Percentiles rank a stretch among this genome's conserved stretches.
Evolutionary conservation across 2,329 filamentous ascomycete species (phyloP).

Genomic region (Fusarium subglutinans): DNA sequence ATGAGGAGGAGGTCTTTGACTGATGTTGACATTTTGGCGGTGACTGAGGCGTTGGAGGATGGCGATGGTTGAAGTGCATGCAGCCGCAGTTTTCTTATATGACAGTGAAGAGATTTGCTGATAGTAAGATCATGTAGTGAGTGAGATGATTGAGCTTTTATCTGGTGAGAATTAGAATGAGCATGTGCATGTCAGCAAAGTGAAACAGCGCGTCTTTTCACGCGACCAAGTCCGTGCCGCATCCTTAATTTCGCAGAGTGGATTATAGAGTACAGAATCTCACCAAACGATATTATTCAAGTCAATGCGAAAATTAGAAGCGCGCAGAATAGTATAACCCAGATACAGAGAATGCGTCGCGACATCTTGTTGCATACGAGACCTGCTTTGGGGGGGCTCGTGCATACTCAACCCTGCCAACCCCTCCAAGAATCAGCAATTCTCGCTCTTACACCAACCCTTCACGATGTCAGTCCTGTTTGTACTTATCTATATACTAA

Average conservation of each 20-base stretch:
- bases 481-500: not conserved
- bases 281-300: too few species aligned
- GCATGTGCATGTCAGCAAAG: not conserved
- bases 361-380: not conserved
- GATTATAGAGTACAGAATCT: not conserved
- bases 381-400: not conserved
- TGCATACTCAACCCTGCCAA: not conserved
- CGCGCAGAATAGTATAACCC: not conserved
- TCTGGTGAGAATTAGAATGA: not conserved
- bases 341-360: not conserved
- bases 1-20: not conserved
- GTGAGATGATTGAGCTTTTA: not conserved
- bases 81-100: accelerated
- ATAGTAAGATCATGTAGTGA: too few species aligned
- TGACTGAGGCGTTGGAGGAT: not conserved
- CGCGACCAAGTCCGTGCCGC: not conserved
- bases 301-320: not conserved
- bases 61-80: too few species aligned
- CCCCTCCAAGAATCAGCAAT: not conserved
- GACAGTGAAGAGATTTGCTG: not conserved
- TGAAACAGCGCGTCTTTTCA: not conserved
- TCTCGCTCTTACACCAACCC: not conserved
- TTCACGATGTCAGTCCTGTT: not conserved
- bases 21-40: not conserved
- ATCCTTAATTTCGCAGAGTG: not conserved